A percentile compares a stretch with the other conserved stretches of the same genome.
Conservation (phyloP, 805 yeast species). For the Starmerella bacillaris region DNA sequence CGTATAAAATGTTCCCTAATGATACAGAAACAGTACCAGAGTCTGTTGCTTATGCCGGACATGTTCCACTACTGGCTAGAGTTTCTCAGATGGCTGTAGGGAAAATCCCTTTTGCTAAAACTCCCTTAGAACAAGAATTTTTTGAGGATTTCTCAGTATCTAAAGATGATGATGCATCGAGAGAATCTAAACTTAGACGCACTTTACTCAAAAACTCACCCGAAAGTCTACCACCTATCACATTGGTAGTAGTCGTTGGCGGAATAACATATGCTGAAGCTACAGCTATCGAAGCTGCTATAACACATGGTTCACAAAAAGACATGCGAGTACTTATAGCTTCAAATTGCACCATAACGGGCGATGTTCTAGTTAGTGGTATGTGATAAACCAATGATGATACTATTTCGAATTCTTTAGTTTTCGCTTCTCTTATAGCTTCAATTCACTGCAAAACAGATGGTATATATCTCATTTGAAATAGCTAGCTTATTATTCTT, state of each 20-base stretch:
- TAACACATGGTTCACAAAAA: constrained; percentile 20
- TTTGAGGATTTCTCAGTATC: constrained; percentile 1
- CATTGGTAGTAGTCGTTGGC: constrained; percentile 48
- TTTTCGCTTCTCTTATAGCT: no score
- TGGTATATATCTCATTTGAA: no score
- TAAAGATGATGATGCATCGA: constrained; percentile 9
- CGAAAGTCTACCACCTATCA: constrained; percentile 19
- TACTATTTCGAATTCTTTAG: background rate
- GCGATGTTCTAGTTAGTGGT: constrained; percentile 18
- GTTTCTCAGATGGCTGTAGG: constrained; percentile 33
- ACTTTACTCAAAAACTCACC: constrained; percentile 21
- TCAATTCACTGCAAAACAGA: no score
- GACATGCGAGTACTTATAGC: constrained; percentile 28
- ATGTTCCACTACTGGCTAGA: constrained; percentile 57
- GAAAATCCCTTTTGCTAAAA: constrained; percentile 3
- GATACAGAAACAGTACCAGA: constrained; percentile 19
- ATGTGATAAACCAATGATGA: no score
- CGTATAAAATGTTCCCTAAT: constrained; percentile 9
- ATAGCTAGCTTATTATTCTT: no score
- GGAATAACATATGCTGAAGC: constrained; percentile 79
- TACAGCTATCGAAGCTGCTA: constrained; percentile 48
- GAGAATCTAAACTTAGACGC: constrained; percentile 22
- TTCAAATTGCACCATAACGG: constrained; percentile 33
- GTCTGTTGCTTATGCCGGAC: constrained; percentile 44
- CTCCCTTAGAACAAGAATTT: constrained; percentile 12